Evolutionary conservation across 306 rosid genomes (phyloP).

Genomic region (Fagus crenata): DNA sequence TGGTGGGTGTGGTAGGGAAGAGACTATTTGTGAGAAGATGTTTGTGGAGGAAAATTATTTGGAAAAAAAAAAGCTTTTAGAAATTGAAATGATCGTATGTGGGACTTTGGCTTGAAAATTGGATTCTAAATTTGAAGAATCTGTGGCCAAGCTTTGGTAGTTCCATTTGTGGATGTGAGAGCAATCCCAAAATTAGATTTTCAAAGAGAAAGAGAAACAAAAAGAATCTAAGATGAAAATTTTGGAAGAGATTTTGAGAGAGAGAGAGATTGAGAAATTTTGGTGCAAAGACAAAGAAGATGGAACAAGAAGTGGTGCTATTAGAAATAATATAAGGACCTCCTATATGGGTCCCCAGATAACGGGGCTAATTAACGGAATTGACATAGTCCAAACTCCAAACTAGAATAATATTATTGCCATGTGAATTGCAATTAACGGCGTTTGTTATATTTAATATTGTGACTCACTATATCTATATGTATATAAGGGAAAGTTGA

Average conservation of each 20-base stretch:
- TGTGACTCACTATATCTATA: too few relatives aligned
- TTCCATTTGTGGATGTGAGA: slow-evolving; percentile 51
- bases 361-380: slow-evolving; percentile 3
- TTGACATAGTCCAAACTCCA: too few relatives aligned
- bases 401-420: too few relatives aligned
- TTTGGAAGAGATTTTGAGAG: slow-evolving; percentile 17
- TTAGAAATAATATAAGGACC: background rate
- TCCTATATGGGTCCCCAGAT: background rate
- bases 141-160: slow-evolving; percentile 53
- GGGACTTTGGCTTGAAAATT: slow-evolving; percentile 28
- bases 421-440: background rate
- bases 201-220: background rate
- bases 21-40: slow-evolving; percentile 15
- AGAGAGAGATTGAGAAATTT: slow-evolving; percentile 7
- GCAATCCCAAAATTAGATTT: slow-evolving; percentile 15
- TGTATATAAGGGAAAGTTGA: slow-evolving; percentile 2
- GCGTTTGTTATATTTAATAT: background rate
- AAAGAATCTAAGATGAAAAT: slow-evolving; percentile 1
- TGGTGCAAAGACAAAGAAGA: background rate
- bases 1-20: slow-evolving; percentile 25
- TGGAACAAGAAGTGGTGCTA: background rate
- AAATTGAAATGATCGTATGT: slow-evolving; percentile 32
- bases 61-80: background rate
- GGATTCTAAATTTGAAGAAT: slow-evolving; percentile 55
- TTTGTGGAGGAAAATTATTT: slow-evolving; percentile 34